These are phyloP conservation scores for Terfezia claveryi DNA, from an alignment of 495 filamentous ascomycete species.

Conservation along the genomic window DNA sequence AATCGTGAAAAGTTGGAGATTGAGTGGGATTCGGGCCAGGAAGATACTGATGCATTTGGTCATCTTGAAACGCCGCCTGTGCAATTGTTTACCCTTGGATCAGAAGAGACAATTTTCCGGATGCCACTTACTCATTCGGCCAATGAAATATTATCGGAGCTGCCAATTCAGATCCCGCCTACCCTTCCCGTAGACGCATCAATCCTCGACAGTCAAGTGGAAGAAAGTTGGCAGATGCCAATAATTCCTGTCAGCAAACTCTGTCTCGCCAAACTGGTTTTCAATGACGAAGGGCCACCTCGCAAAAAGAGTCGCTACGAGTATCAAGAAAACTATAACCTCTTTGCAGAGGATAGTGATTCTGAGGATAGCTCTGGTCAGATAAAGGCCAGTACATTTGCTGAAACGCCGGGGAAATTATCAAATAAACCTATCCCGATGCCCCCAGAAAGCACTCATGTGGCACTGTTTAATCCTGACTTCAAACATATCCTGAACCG, in stretches of 20 bases:
- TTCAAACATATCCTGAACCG: constrained; percentile 78
- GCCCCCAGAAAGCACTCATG: constrained; percentile 47
- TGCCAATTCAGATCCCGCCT: constrained; percentile 57
- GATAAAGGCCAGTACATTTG: constrained; percentile 22
- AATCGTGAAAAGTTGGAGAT: constrained; percentile 5
- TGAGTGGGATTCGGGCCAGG: constrained; percentile 8
- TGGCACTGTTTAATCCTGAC: constrained; percentile 73
- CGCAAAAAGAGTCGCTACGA: constrained; percentile 59
- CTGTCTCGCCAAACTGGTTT: constrained; percentile 53
- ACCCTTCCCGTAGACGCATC: constrained; percentile 8
- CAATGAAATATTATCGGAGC: constrained; percentile 63
- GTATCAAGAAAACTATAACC: constrained; percentile 29
- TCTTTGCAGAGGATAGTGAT: constrained; percentile 40
- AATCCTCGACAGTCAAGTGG: constrained; percentile 12
- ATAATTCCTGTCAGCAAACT: constrained; percentile 75
- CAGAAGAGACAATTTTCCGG: constrained; percentile 61
- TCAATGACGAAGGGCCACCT: constrained; percentile 41
- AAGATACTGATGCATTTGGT: not conserved
- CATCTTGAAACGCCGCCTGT: constrained; percentile 30
- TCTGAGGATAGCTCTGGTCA: constrained; percentile 24
- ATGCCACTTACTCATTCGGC: constrained; percentile 52
- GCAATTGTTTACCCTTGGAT: constrained; percentile 58
- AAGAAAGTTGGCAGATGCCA: constrained; percentile 19
- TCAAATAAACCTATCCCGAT: constrained; percentile 27
- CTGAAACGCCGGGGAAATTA: constrained; percentile 21